phyloP scores from a whole-genome alignment of 2,329 filamentous ascomycete genomes.

The Xylaria multiplex region DNA sequence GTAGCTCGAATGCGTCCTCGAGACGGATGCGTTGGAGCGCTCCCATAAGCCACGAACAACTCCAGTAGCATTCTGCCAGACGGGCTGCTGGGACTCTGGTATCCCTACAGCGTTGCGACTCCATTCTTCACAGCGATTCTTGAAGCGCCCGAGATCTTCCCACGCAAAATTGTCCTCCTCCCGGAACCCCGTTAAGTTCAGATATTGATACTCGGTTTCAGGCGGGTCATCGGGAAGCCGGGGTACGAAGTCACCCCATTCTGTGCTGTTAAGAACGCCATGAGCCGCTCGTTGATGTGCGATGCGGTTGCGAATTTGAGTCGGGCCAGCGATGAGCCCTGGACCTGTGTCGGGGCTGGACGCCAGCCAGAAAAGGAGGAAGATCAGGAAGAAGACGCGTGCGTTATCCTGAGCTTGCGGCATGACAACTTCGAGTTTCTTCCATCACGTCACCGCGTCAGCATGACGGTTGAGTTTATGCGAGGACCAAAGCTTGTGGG shows the following conservation, averaged over 20 bases:
- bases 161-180: conserved; percentile 80
- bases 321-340: conserved; percentile 56
- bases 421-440: conserved; percentile 53
- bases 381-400: conserved; percentile 56
- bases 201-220: conserved; percentile 54
- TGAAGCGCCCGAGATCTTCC: conserved; percentile 75
- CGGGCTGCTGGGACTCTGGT: conserved; percentile 54
- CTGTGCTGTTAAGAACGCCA: conserved; percentile 63
- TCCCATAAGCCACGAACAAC: conserved; percentile 81
- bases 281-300: conserved; percentile 63
- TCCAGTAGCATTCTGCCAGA: conserved; percentile 85
- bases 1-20: conserved; percentile 59
- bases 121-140: conserved; percentile 70
- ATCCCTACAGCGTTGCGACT: conserved; percentile 62
- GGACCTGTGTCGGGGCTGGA: conserved; percentile 54
- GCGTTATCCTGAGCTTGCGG: conserved; percentile 59
- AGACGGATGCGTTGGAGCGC: conserved; percentile 62
- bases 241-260: conserved; percentile 70
- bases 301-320: conserved; percentile 58
- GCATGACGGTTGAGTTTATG: conserved; percentile 37
- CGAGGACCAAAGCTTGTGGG: conserved; percentile 24
- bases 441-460: conserved; percentile 41
- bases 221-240: conserved; percentile 45
- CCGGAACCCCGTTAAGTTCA: conserved; percentile 83
- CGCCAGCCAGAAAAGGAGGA: conserved; percentile 58